These are phyloP conservation scores for Lactarius hatsudake DNA, from an alignment of 768 basidiomycete species.

Conservation along the genomic window DNA sequence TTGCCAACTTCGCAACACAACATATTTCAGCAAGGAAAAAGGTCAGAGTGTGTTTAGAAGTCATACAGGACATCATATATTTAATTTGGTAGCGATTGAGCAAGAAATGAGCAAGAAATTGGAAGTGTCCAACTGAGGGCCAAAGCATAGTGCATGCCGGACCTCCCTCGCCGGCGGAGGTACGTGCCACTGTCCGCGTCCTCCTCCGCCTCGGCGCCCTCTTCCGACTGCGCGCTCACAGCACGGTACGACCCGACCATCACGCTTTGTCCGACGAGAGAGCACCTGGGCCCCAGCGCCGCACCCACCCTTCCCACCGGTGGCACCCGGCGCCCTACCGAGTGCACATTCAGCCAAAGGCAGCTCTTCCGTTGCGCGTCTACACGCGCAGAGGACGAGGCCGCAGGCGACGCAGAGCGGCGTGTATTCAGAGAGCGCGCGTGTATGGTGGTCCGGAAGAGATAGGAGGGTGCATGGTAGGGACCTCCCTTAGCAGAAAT, in stretches of 20 bases:
- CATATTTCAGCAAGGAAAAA: too few relatives aligned
- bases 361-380: slow-evolving; percentile 8
- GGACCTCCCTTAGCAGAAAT: slow-evolving; percentile 26
- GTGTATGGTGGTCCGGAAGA: neutral
- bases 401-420: slow-evolving; percentile 26
- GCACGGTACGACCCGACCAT: slow-evolving; percentile 12
- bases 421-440: slow-evolving; percentile 21
- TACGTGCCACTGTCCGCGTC: neutral
- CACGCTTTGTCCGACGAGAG: slow-evolving; percentile 8
- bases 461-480: neutral
- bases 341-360: slow-evolving; percentile 19
- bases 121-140: too few relatives aligned
- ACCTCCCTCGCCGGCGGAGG: slow-evolving; percentile 19
- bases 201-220: neutral
- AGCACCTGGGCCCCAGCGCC: slow-evolving; percentile 7
- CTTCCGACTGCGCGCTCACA: neutral
- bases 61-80: too few relatives aligned
- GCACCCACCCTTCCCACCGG: neutral
- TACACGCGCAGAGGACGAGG: slow-evolving; percentile 22
- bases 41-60: too few relatives aligned
- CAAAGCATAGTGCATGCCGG: too few relatives aligned
- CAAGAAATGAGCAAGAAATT: too few relatives aligned
- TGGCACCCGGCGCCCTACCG: neutral
- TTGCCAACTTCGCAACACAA: too few relatives aligned
- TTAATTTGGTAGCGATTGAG: too few relatives aligned